Conservation (phyloP, 331 rosid genomes). For the Spiraea crenata region DNA sequence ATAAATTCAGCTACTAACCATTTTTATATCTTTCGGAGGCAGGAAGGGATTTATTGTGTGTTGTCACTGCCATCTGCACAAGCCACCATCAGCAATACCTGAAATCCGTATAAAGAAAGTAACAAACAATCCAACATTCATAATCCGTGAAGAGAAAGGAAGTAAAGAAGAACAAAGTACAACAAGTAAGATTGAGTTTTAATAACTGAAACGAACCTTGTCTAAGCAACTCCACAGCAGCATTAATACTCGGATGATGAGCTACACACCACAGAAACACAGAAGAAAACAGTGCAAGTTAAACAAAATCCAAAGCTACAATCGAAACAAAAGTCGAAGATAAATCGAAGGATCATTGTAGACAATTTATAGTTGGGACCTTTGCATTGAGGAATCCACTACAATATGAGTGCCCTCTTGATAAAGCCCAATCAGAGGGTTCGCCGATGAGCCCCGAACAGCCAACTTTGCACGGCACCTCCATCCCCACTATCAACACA, state of each 20-base stretch:
- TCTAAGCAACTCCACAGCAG: slow-evolving; percentile 69
- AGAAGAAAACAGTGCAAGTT: not conserved
- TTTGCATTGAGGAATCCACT: slow-evolving; percentile 76
- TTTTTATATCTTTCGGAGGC: slow-evolving; percentile 71
- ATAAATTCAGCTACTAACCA: slow-evolving; percentile 40
- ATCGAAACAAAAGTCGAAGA: not conserved
- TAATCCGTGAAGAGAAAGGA: not conserved
- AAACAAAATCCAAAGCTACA: not conserved
- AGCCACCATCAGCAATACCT: slow-evolving; percentile 48
- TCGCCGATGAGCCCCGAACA: slow-evolving; percentile 65
- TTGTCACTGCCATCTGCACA: slow-evolving; percentile 96
- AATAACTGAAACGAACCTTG: slow-evolving; percentile 41
- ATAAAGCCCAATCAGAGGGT: slow-evolving; percentile 79
- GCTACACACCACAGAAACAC: slow-evolving; percentile 43
- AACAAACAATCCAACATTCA: not conserved
- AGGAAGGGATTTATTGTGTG: slow-evolving; percentile 73
- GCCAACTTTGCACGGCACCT: slow-evolving; percentile 91
- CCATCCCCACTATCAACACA: slow-evolving; percentile 67
- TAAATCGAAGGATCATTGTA: not conserved
- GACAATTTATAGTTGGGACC: slow-evolving; percentile 32
- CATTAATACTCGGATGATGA: slow-evolving; percentile 92
- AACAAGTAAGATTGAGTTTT: not conserved
- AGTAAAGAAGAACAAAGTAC: not conserved
- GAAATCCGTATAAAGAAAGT: not conserved
- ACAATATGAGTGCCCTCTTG: slow-evolving; percentile 90